Evolutionary conservation across 495 filamentous ascomycete genomes (phyloP).

Genomic region (Neurospora discreta): DNA sequence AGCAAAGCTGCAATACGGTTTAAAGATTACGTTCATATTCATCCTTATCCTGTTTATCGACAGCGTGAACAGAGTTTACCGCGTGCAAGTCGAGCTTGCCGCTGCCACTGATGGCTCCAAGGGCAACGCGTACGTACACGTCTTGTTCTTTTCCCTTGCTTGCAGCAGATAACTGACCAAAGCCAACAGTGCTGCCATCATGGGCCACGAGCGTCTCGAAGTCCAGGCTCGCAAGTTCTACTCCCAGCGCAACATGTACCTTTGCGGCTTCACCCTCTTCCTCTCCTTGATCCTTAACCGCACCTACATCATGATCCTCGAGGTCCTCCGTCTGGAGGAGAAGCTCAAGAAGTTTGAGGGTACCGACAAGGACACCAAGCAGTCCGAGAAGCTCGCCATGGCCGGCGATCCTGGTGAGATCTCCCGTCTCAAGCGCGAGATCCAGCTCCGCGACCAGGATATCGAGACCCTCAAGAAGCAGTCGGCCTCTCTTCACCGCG

Average conservation of each 20-base stretch:
- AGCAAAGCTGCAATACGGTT: conserved; percentile 40
- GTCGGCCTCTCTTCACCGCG: conserved; percentile 57
- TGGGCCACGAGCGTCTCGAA: conserved; percentile 89
- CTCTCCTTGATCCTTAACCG: conserved; percentile 97
- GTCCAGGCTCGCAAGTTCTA: conserved; percentile 99
- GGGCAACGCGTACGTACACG: conserved; percentile 16
- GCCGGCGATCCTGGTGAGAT: conserved; percentile 51
- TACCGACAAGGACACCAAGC: conserved; percentile 61
- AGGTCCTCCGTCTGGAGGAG: conserved; percentile 86
- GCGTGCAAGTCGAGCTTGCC: conserved; percentile 81
- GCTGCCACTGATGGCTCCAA: conserved; percentile 37
- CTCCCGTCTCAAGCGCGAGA: conserved; percentile 51
- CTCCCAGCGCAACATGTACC: conserved; percentile 99
- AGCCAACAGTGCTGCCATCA: conserved; percentile 46
- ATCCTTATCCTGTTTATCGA: conserved; percentile 97
- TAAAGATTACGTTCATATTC: conserved; percentile 94
- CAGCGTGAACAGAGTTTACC: conserved; percentile 96
- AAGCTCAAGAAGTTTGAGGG: conserved; percentile 81
- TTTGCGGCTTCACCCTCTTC: conserved; percentile 98
- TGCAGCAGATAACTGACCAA: conserved; percentile 10
- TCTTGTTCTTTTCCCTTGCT: conserved; percentile 1
- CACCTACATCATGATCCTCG: conserved; percentile 95
- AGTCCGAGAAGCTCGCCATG: conserved; percentile 65
- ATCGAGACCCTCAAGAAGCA: conserved; percentile 80
- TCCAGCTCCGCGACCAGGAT: conserved; percentile 61